Evolutionary conservation across 768 basidiomycete genomes (phyloP), one percentile per base, ranked within the genome.

Genomic region (Lactifluus hygrophoroides): DNA sequence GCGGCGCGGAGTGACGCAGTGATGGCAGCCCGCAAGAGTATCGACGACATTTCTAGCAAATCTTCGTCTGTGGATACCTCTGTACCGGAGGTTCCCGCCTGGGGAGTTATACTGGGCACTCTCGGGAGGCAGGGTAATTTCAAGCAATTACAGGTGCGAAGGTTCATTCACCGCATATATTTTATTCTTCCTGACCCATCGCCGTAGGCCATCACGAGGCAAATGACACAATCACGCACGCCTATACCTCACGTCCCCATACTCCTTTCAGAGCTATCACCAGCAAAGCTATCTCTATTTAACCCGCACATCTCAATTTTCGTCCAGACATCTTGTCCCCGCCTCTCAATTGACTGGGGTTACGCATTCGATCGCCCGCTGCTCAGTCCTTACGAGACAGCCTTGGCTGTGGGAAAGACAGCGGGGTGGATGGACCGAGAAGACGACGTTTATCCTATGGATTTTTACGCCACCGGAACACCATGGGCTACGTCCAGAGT

Each of bases 341-440:
- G 96, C 25, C 75, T 99, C 53, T 94, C 91, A 17, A 98, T 98
- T 57, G 96, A 99, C 68, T 99, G 96, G 96, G 96, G 96, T 3
- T 94, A 94, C 67, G 96, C 95, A 1, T 99, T 99, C 73, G 77
- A 86, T 54, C 76, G 80, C 21, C 96, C 96, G 2, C 75, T 98
- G 49, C 73, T 99, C 35, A 94, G 86, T 65, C 94, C 95, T 1
- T 99, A 97, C 68, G 96, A 98, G 71, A 86, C 90, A 0, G 83
- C 86, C 5, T 89, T 98, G 1, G 93, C 86, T 11, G 76, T 96
- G 1, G 90, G 89, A 0, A 77, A 78, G 51, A 72, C 78, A 6
- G 68, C 68, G 5, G 83, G 86, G 27, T 93, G 92, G 93, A 80
- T 79, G 71, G 74, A 76, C 19, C 67, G 71, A 51, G 61, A 43